These are phyloP conservation scores for Naganishia onofrii DNA, from an alignment of 768 basidiomycete species.

Conservation along the genomic window DNA sequence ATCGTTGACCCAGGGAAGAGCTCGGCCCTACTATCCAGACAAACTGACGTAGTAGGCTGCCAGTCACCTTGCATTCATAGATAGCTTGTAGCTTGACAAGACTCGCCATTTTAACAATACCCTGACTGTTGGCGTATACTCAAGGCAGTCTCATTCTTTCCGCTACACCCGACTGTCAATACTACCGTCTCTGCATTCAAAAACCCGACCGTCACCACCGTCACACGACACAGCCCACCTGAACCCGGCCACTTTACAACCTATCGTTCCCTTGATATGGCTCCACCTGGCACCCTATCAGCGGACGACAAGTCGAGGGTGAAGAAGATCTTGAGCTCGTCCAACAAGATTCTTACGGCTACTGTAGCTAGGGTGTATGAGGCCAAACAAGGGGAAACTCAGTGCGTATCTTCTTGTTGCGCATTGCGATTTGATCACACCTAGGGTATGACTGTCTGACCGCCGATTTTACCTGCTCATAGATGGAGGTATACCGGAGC, in stretches of 20 bases:
- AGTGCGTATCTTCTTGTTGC: constrained; percentile 49
- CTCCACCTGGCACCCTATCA: constrained; percentile 56
- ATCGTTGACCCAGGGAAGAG: neutral
- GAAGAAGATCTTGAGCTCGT: constrained; percentile 55
- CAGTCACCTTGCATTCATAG: too few relatives aligned
- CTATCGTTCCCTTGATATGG: constrained; percentile 6
- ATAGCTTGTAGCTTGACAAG: neutral
- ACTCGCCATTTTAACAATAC: neutral
- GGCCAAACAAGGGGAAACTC: constrained; percentile 54
- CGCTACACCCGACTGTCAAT: too few relatives aligned
- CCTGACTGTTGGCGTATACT: too few relatives aligned
- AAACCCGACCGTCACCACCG: neutral
- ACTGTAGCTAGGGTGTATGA: constrained; percentile 85
- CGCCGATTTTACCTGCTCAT: constrained; percentile 56
- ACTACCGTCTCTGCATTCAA: neutral
- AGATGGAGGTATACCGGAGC: constrained; percentile 85
- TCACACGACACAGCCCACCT: neutral
- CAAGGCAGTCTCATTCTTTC: too few relatives aligned
- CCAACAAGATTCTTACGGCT: constrained; percentile 76
- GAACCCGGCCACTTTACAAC: neutral
- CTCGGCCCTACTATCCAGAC: neutral
- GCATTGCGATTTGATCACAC: too few relatives aligned
- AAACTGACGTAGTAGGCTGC: neutral
- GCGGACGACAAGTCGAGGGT: constrained; percentile 75
- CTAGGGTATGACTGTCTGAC: neutral